These are phyloP conservation scores for Cladosporium sp. DNA, from an alignment of 2,329 filamentous ascomycete species.

Conservation along the genomic window DNA sequence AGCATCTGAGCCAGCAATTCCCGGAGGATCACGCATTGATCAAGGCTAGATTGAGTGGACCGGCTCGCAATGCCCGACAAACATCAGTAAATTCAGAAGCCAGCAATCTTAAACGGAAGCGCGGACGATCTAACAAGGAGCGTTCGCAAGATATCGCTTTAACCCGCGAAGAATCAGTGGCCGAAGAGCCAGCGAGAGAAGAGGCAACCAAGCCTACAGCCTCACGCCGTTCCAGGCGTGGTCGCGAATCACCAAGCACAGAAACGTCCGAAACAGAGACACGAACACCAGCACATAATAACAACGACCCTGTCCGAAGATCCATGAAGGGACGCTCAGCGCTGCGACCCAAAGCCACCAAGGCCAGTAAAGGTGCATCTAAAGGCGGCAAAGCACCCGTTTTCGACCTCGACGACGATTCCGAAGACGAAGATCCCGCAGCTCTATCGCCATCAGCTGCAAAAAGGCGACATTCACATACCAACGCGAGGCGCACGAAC, in stretches of 20 bases:
- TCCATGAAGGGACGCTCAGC: conserved; percentile 38
- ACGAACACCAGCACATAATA: conserved; percentile 29
- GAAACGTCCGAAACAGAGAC: conserved; percentile 20
- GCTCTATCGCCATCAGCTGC: conserved; percentile 16
- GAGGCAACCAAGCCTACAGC: background rate
- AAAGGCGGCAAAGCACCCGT: conserved; percentile 35
- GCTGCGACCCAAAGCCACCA: conserved; percentile 36
- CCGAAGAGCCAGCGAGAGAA: conserved; percentile 15
- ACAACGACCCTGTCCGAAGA: conserved; percentile 25
- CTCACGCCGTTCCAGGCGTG: conserved; percentile 16
- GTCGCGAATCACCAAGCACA: conserved; percentile 16
- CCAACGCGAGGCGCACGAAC: background rate
- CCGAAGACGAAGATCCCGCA: conserved; percentile 23
- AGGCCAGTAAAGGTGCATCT: conserved; percentile 32
- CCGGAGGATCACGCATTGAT: conserved; percentile 31
- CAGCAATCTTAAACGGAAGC: conserved; percentile 29
- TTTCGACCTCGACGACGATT: conserved; percentile 32
- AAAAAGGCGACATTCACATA: conserved; percentile 6
- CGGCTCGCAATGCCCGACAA: conserved; percentile 18
- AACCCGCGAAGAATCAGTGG: conserved; percentile 11
- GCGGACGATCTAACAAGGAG: conserved; percentile 23
- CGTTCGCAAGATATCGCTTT: conserved; percentile 23
- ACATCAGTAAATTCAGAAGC: conserved; percentile 22
- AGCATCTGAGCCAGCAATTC: conserved; percentile 43
- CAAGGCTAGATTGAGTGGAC: conserved; percentile 23